These are phyloP conservation scores for Crassisporium funariophilum DNA, from an alignment of 768 basidiomycete species.

Conservation along the genomic window DNA sequence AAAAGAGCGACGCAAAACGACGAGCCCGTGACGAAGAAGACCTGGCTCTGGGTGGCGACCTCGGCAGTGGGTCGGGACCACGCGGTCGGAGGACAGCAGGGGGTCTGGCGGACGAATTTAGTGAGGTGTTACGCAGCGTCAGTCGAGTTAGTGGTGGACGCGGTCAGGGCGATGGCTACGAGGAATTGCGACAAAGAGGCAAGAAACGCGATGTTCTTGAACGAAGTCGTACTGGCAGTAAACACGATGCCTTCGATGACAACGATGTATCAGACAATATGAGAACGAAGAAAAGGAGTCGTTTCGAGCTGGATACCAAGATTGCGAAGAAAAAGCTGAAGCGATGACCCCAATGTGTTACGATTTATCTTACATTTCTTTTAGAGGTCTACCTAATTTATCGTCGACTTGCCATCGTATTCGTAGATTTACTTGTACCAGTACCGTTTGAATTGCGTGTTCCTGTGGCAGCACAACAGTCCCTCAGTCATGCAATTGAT, in stretches of 20 bases:
- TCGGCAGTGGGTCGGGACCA: conserved; percentile 44
- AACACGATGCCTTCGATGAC: conserved; percentile 25
- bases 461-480: no score
- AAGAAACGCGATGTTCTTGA: conserved; percentile 64
- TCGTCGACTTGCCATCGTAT: no score
- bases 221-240: conserved; percentile 48
- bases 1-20: conserved; percentile 79
- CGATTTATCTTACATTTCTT: no score
- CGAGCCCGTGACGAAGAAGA: conserved; percentile 83
- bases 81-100: conserved; percentile 61
- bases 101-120: conserved; percentile 84
- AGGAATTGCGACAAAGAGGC: conserved; percentile 70
- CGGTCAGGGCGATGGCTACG: conserved; percentile 72
- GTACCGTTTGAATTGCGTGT: no score
- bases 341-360: no score
- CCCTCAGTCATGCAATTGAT: no score
- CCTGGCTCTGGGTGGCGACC: conserved; percentile 79
- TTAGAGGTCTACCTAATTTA: no score
- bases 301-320: conserved; percentile 53
- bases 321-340: conserved; percentile 42
- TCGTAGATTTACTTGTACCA: no score
- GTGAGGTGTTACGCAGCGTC: conserved; percentile 70
- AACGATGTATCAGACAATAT: conserved; percentile 31
- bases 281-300: conserved; percentile 43
- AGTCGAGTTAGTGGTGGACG: conserved; percentile 45